A percentile compares a stretch with the other conserved stretches of the same genome.
phyloP scores from a whole-genome alignment of 2,329 filamentous ascomycete genomes.

The Didymella lethalis region DNA sequence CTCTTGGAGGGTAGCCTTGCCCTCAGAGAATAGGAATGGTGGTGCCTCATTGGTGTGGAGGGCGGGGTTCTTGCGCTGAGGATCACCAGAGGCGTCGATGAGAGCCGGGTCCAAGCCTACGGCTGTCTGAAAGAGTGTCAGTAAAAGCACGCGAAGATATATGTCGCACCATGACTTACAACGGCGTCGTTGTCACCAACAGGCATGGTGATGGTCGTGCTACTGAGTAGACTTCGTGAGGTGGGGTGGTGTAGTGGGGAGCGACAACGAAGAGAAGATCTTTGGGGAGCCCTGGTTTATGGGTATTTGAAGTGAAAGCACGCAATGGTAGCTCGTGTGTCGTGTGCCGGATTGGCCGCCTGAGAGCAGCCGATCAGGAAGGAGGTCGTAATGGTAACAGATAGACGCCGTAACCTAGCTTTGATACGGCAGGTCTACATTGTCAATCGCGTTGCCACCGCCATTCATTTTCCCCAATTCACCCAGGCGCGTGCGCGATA shows the following conservation, averaged over 20 bases:
- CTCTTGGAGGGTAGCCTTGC: conserved; percentile 50
- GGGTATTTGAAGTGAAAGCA: conserved; percentile 23
- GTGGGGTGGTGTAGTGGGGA: conserved; percentile 16
- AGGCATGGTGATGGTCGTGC: conserved; percentile 37
- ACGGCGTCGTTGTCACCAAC: conserved; percentile 36
- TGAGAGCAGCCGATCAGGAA: conserved; percentile 25
- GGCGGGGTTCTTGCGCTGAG: conserved; percentile 43
- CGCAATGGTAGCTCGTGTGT: conserved; percentile 22
- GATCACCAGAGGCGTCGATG: conserved; percentile 46
- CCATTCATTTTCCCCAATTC: conserved; percentile 26
- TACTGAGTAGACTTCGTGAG: conserved; percentile 17
- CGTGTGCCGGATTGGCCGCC: conserved; percentile 21
- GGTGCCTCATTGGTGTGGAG: conserved; percentile 35
- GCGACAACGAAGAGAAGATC: conserved; percentile 27
- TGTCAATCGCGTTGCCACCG: conserved; percentile 30
- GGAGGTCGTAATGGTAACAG: conserved; percentile 27
- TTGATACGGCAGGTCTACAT: conserved; percentile 31
- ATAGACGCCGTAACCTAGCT: conserved; percentile 21
- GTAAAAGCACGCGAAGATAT: conserved; percentile 2
- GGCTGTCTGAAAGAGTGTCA: conserved; percentile 33
- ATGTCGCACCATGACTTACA: conserved; percentile 26
- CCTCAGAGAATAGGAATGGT: conserved; percentile 43
- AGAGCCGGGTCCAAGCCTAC: conserved; percentile 47
- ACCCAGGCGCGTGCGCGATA: conserved; percentile 20
- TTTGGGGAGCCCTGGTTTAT: conserved; percentile 20